phyloP scores from a whole-genome alignment of 768 basidiomycete species.

The Lentinus brumalis region DNA sequence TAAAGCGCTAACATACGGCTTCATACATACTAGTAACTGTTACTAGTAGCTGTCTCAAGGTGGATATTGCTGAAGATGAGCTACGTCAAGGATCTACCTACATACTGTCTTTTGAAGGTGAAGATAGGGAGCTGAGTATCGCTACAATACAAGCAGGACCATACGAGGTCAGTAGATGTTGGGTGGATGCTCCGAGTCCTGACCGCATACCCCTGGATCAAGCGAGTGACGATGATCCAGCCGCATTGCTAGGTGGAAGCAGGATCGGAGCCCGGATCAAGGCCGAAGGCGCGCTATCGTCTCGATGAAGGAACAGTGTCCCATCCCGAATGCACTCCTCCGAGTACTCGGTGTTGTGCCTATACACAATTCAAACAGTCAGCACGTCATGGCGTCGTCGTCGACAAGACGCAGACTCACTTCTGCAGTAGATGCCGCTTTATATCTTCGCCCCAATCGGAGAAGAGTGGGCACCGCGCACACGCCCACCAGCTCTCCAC shows the following conservation, averaged over 20 bases:
- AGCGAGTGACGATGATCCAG: too few relatives aligned
- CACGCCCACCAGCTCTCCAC: neutral
- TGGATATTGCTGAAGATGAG: too few relatives aligned
- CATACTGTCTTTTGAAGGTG: too few relatives aligned
- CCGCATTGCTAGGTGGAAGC: neutral
- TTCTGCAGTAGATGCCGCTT: neutral
- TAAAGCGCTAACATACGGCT: too few relatives aligned
- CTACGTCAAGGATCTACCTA: too few relatives aligned
- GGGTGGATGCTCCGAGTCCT: too few relatives aligned
- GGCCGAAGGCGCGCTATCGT: neutral
- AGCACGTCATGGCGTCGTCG: neutral
- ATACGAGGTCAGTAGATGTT: too few relatives aligned
- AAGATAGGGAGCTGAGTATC: too few relatives aligned
- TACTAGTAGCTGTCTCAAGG: too few relatives aligned
- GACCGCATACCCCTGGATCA: too few relatives aligned
- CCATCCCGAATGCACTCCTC: neutral
- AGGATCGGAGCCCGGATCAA: neutral
- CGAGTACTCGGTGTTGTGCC: neutral
- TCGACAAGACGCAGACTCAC: neutral
- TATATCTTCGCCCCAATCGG: neutral
- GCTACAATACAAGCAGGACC: too few relatives aligned
- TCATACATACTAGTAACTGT: too few relatives aligned
- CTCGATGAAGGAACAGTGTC: neutral
- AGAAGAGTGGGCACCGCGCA: neutral
- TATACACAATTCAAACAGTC: neutral